Conservation (phyloP, 2,329 filamentous ascomycete genomes). For the Cercospora sojina region DNA sequence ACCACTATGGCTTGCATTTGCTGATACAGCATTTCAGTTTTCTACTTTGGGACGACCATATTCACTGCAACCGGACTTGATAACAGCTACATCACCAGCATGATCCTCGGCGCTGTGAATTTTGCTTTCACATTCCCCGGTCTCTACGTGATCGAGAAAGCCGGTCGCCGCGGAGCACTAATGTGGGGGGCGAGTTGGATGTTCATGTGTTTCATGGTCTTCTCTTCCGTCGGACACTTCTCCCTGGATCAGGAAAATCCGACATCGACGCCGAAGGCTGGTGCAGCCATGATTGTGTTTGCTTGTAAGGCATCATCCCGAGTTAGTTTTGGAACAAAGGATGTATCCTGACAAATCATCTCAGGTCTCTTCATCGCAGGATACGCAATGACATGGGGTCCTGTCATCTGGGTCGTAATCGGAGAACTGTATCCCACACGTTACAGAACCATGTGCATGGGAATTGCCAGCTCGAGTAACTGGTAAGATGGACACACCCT, state of each 20-base stretch:
- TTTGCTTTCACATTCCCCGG: constrained; percentile 50
- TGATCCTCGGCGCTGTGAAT: constrained; percentile 52
- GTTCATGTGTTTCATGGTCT: constrained; percentile 60
- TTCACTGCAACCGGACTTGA: constrained; percentile 40
- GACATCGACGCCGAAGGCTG: constrained; percentile 45
- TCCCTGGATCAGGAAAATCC: constrained; percentile 39
- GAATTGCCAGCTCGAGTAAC: constrained; percentile 60
- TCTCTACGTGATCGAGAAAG: constrained; percentile 49
- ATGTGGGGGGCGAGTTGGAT: constrained; percentile 50
- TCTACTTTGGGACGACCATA: constrained; percentile 53
- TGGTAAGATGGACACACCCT: constrained; percentile 47
- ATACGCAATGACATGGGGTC: constrained; percentile 69
- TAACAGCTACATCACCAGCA: constrained; percentile 49
- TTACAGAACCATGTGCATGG: constrained; percentile 49
- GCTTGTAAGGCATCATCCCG: constrained; percentile 65
- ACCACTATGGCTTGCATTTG: constrained; percentile 43
- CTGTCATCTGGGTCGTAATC: constrained; percentile 59
- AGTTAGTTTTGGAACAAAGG: too few relatives aligned
- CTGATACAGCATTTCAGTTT: constrained; percentile 47
- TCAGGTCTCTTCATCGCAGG: constrained; percentile 59
- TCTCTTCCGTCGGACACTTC: constrained; percentile 50
- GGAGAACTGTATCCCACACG: constrained; percentile 55
- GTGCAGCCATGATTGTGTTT: constrained; percentile 64
- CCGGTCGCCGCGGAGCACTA: constrained; percentile 47
- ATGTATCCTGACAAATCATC: constrained; percentile 54